These are phyloP conservation scores for Nothophaeocryptopus gaeumannii DNA, from an alignment of 2,329 filamentous ascomycete genomes.

Conservation along the genomic window DNA sequence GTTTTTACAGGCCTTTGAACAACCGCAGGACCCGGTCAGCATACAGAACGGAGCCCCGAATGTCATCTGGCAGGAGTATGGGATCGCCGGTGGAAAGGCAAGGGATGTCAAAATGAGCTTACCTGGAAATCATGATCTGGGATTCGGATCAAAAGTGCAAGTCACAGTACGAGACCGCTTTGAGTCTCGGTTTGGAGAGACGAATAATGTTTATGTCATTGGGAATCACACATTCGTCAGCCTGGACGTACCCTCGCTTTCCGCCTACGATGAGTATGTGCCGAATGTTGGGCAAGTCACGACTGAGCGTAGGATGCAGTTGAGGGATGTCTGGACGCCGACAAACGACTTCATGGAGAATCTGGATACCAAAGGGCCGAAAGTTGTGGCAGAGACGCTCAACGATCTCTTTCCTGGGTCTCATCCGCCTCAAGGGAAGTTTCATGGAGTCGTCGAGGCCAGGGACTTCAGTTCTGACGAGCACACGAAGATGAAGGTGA, in stretches of 20 bases:
- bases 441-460: conserved; percentile 36
- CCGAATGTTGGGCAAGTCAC: conserved; percentile 54
- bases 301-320: conserved; percentile 35
- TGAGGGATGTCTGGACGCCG: conserved; percentile 66
- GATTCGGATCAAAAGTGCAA: conserved; percentile 84
- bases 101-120: conserved; percentile 78
- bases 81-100: conserved; percentile 62
- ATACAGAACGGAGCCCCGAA: conserved; percentile 43
- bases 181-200: conserved; percentile 81
- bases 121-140: conserved; percentile 92
- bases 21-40: conserved; percentile 20
- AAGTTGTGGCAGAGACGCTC: conserved; percentile 67
- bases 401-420: conserved; percentile 38
- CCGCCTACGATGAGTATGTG: conserved; percentile 63
- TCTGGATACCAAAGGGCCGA: conserved; percentile 63
- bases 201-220: conserved; percentile 86
- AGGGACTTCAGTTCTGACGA: conserved; percentile 20
- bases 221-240: conserved; percentile 96
- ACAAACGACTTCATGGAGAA: conserved; percentile 71
- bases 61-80: conserved; percentile 59
- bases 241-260: conserved; percentile 83
- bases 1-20: conserved; percentile 24
- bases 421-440: conserved; percentile 14
- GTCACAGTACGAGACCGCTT: conserved; percentile 77
- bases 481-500: conserved; percentile 3